Evolutionary conservation across 2,329 filamentous ascomycete genomes (phyloP).

Genomic region (Elsinoe batatas): DNA sequence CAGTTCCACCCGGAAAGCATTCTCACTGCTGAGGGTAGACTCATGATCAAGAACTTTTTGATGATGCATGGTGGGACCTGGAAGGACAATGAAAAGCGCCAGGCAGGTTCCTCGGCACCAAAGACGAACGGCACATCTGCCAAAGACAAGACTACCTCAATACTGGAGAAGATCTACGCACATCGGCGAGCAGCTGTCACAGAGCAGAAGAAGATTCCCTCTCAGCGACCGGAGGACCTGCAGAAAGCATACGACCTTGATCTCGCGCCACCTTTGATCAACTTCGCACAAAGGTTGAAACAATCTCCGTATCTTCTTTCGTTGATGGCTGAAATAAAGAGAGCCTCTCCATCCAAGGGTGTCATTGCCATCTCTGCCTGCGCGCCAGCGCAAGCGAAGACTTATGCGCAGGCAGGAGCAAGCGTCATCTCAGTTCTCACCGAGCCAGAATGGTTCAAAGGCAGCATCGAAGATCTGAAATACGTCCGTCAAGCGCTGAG

Average conservation of each 20-base stretch:
- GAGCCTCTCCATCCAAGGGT: slow-evolving; percentile 91
- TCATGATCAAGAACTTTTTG: slow-evolving; percentile 90
- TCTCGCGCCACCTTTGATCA: slow-evolving; percentile 72
- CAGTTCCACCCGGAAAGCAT: slow-evolving; percentile 99
- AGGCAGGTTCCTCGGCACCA: slow-evolving; percentile 26
- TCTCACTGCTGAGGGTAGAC: slow-evolving; percentile 73
- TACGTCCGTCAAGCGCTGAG: slow-evolving; percentile 81
- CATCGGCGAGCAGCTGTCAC: slow-evolving; percentile 67
- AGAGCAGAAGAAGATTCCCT: slow-evolving; percentile 74
- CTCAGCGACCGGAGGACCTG: slow-evolving; percentile 70
- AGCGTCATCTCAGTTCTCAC: slow-evolving; percentile 98
- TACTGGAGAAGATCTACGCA: slow-evolving; percentile 82
- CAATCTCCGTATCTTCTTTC: slow-evolving; percentile 82
- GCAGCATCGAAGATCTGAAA: slow-evolving; percentile 85
- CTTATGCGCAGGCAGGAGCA: slow-evolving; percentile 86
- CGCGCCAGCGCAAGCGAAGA: slow-evolving; percentile 79
- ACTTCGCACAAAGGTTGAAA: slow-evolving; percentile 67
- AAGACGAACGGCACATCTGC: slow-evolving; percentile 17
- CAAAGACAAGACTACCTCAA: slow-evolving; percentile 62
- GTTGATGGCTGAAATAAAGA: slow-evolving; percentile 94
- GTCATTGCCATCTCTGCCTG: slow-evolving; percentile 80
- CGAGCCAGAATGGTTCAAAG: slow-evolving; percentile 98
- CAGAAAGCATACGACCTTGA: slow-evolving; percentile 79
- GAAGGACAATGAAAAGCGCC: slow-evolving; percentile 61
- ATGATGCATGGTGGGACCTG: slow-evolving; percentile 82